Base-by-base conservation (phyloP, 176 grass and related monocot genomes). In the Bromus sterilis region DNA sequence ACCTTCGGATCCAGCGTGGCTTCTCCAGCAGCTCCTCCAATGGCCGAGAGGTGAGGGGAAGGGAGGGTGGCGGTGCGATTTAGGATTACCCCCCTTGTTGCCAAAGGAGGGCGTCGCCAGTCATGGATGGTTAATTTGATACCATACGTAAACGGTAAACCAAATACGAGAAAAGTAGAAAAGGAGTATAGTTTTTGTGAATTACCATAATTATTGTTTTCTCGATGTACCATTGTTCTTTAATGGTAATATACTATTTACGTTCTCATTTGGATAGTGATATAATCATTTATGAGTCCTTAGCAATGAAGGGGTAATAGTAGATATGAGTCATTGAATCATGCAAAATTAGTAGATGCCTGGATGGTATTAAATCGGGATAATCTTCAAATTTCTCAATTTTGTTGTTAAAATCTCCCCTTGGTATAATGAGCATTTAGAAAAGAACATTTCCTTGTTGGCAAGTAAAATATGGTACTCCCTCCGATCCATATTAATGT, bases 1-100 rank as follows among this genome's bases (percentile, higher is more conserved):
- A n/a, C n/a, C n/a, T n/a, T n/a, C n/a, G n/a, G n/a, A n/a, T n/a
- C n/a, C n/a, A n/a, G n/a, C n/a, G 90, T 88, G n/a, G n/a, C n/a
- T 41, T 93, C 87, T 82, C 91, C 66, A 48, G 88, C 85, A 11
- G 91, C 91, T n/a, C n/a, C n/a, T n/a, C n/a, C n/a, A n/a, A n/a
- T n/a, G n/a, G n/a, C n/a, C n/a, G n/a, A n/a, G n/a, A n/a, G n/a
- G n/a, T n/a, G n/a, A 41, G 42, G 23, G n/a, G 5, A 74, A 32
- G 29, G 32, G 16, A 18, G 36, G n/a, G n/a, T n/a, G n/a, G n/a
- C n/a, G n/a, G n/a, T n/a, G n/a, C n/a, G n/a, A n/a, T n/a, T n/a
- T n/a, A n/a, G n/a, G n/a, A n/a, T n/a, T n/a, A n/a, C n/a, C n/a
- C n/a, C n/a, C n/a, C n/a, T n/a, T n/a, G n/a, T n/a, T n/a, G 28